Conservation (phyloP, 495 filamentous ascomycete species). For the Hypoxylon trugodes region DNA sequence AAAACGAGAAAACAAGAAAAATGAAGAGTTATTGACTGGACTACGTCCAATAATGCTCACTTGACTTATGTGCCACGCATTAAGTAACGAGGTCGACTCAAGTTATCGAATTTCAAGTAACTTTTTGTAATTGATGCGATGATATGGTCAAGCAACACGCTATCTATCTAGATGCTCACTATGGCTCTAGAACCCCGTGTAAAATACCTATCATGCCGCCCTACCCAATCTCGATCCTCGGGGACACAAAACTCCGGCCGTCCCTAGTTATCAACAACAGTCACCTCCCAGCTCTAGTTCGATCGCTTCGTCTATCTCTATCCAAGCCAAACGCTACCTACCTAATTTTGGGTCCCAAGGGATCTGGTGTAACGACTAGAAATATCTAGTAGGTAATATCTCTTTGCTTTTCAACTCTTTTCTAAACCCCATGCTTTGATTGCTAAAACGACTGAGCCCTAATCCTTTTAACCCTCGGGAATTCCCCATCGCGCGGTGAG, state of each 20-base stretch:
- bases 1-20: slow-evolving; percentile 8
- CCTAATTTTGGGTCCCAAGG: no score
- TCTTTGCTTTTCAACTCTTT: neutral
- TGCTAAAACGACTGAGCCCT: slow-evolving; percentile 50
- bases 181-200: no score
- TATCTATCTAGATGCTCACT: slow-evolving; percentile 15
- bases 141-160: slow-evolving; percentile 1
- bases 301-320: slow-evolving; percentile 9
- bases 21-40: no score
- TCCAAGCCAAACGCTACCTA: slow-evolving; percentile 4
- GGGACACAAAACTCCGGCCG: slow-evolving; percentile 12
- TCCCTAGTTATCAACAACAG: neutral
- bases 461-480: slow-evolving; percentile 45
- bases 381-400: neutral
- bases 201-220: slow-evolving; percentile 20
- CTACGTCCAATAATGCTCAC: neutral
- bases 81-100: neutral
- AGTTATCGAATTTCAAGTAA: neutral
- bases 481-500: slow-evolving; percentile 14
- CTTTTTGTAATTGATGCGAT: slow-evolving; percentile 3
- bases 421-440: neutral
- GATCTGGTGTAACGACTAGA: no score
- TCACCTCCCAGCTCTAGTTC: slow-evolving; percentile 2
- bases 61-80: neutral
- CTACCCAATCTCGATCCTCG: slow-evolving; percentile 9